Base-by-base conservation (phyloP, 495 filamentous ascomycete species). In the Penicillium manginii region DNA sequence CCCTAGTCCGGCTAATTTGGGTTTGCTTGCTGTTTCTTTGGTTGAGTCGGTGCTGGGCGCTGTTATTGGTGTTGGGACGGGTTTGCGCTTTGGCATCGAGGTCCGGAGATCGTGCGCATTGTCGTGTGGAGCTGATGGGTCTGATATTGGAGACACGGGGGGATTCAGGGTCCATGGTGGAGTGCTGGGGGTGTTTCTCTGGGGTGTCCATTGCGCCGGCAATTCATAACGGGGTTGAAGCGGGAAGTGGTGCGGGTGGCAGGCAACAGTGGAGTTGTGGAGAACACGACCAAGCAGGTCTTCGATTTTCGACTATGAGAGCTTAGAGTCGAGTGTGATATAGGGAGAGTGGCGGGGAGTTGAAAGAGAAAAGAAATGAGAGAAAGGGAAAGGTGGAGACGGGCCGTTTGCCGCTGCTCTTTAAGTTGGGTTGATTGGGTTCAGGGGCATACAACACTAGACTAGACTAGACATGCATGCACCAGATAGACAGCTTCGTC, bases 41-140 rank as follows among this genome's bases (percentile, higher is more conserved):
- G 50, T 22, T 46, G 57, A 33, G 5, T 31, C 54, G n/a, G 23
- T 19, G 21, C 42, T 45, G 5, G 57, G 42, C 5, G 23, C 52
- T 10, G 47, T 6, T 19, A 55, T 31, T 14, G 9, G 19, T 9
- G 33, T 9, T 12, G 68, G 63, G 12, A 69, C 43, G 21, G 68
- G 68, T 39, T 72, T 72, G 54, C 69, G 69, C 48, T 64, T 63
- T 2, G 64, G 69, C 26, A 65, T 50, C 23, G 63, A 39, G 4
- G 23, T 29, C 55, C 49, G 54, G 4, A 49, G 1, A 12, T 45
- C 40, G 3, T 21, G 40, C 4, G 40, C 1, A 21, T 45, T 22
- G 40, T 3, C 15, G 11, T 43, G 40, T 17, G 15, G 17, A 17
- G 0, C n/a, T 3, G 40, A 19, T 8, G 40, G 40, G n/a, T 43